These are phyloP conservation scores for Glycine latifolia DNA, from an alignment of 306 rosid species.

Conservation along the genomic window DNA sequence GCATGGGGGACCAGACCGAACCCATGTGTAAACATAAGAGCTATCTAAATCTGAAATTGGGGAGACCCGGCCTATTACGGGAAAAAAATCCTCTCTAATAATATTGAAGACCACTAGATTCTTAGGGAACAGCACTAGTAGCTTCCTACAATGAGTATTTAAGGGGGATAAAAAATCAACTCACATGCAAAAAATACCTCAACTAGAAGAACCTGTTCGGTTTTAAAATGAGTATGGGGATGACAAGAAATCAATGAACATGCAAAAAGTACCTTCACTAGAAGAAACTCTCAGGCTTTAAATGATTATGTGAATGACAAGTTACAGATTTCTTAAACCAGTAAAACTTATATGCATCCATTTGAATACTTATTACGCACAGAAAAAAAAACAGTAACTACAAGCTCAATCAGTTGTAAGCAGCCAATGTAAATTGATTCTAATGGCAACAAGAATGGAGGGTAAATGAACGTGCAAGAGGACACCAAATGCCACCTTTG, in stretches of 20 bases:
- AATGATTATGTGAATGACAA: slow-evolving; percentile 21
- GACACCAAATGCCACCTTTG: slow-evolving; percentile 39
- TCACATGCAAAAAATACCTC: slow-evolving; percentile 12
- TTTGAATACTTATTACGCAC: slow-evolving; percentile 24
- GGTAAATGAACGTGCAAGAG: background rate
- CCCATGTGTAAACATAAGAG: no score
- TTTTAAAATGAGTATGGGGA: background rate
- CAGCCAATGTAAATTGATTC: slow-evolving; percentile 22
- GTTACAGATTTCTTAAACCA: slow-evolving; percentile 31
- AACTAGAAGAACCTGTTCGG: slow-evolving; percentile 1
- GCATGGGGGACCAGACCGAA: no score
- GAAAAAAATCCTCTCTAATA: background rate
- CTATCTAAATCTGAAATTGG: no score
- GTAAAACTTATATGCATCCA: slow-evolving; percentile 31
- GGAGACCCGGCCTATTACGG: no score
- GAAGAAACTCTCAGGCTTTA: background rate
- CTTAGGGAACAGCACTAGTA: slow-evolving; percentile 33
- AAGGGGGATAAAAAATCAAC: slow-evolving; percentile 34
- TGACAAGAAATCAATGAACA: no score
- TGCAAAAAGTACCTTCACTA: slow-evolving; percentile 1
- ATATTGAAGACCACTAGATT: slow-evolving; percentile 20
- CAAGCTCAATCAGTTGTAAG: slow-evolving; percentile 10
- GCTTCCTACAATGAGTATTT: background rate
- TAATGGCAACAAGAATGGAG: background rate
- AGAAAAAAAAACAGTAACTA: slow-evolving; percentile 7